These are phyloP conservation scores for Candida sp. DNA, from an alignment of 1,139 yeast species.

Conservation along the genomic window DNA sequence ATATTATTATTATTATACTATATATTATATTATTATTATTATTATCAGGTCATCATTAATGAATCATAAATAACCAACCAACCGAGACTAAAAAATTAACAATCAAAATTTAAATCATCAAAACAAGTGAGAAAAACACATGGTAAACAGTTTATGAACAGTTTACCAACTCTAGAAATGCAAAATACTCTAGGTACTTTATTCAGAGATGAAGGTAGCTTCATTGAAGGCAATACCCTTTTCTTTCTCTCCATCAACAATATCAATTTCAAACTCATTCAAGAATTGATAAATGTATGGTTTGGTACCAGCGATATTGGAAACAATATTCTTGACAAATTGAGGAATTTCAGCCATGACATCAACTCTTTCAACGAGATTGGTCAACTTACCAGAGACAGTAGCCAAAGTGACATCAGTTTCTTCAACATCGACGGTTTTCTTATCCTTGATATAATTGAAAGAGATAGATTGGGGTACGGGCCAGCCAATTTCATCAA, in stretches of 20 bases:
- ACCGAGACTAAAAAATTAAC: background rate
- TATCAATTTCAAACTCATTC: slow-evolving; percentile 45
- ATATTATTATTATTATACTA: background rate
- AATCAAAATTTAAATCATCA: background rate
- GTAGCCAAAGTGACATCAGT: slow-evolving; percentile 33
- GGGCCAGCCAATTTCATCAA: slow-evolving; percentile 90
- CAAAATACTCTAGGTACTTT: slow-evolving; percentile 5
- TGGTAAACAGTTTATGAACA: no score
- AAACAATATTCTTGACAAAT: slow-evolving; percentile 88
- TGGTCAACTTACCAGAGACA: slow-evolving; percentile 52
- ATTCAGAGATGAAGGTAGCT: slow-evolving; percentile 70
- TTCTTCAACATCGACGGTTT: slow-evolving; percentile 10
- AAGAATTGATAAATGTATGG: slow-evolving; percentile 94
- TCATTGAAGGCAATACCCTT: slow-evolving; percentile 75
- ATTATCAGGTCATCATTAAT: background rate
- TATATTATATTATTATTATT: background rate
- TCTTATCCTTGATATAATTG: slow-evolving; percentile 45
- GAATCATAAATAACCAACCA: background rate
- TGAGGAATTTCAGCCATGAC: slow-evolving; percentile 97
- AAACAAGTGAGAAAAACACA: no score
- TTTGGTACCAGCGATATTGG: slow-evolving; percentile 93
- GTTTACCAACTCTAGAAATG: background rate
- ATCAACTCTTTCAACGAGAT: slow-evolving; percentile 84
- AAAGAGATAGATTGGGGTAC: slow-evolving; percentile 71
- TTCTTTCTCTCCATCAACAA: slow-evolving; percentile 38